Base-by-base conservation (phyloP, 2,329 filamentous ascomycete species). In the Curvularia spicifera region DNA sequence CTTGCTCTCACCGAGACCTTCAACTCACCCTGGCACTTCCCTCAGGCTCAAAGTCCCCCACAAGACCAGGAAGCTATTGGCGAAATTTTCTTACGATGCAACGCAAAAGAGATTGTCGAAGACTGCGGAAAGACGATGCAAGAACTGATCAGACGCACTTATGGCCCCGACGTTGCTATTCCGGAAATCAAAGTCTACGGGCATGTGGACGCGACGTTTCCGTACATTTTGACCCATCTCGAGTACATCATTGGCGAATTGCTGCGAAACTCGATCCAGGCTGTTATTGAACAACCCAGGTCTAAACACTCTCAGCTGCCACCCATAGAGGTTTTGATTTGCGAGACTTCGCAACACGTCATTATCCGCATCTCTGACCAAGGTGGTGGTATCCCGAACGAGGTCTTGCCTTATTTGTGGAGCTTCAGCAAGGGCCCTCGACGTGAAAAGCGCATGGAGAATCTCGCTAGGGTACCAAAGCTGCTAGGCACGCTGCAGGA, bases 181-280 rank as follows among this genome's bases (percentile, higher is more conserved):
- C 95, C 95, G 5, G 87, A 93, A 63, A 91, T 99, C 76, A 86
- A 85, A 46, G 83, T 99, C 56, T 85, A 90, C 61, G 95, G 96
- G 22, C 93, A 99, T 73, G 83, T 95, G 2, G 87, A 91, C 29
- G 93, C 93, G 4, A 96, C 89, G 31, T 99, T 99, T 72, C 95
- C 96, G 1, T 99, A 97, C 72, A 98, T 99, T 64, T 85, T 97
- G 51, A 95, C 89, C 72, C 95, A 98, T 75, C 85, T 99, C 51
- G 94, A 99, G 78, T 99, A 99, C 78, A 97, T 99, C 68, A 86
- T 99, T 56, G 93, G 95, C 51, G 95, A 99, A 79, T 87, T 99
- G 22, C 83, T 99, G 24, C 89, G 95, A 37, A 99, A 99, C 78
- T 96, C 92, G 0, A 91, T 99, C 15, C 93, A 98, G 78, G 93